Base-by-base conservation (phyloP, 2,329 filamentous ascomycete genomes). In the Xylaria sp. region DNA sequence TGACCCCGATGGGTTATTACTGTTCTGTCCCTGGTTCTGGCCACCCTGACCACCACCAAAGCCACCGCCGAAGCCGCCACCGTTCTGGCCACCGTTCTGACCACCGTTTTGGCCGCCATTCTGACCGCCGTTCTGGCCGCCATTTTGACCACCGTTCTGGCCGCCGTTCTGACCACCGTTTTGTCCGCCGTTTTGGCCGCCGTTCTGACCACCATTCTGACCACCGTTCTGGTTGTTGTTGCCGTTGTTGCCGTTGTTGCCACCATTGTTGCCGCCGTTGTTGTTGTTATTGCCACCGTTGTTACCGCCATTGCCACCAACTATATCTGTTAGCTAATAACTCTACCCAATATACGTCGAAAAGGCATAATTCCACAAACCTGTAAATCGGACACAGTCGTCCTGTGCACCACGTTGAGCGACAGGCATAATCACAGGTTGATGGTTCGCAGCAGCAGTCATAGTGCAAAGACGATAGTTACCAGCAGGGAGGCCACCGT, bases 391-490 rank as follows among this genome's bases (percentile, higher is more conserved):
- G 52, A 81, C 77, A 72, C 87, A 89, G 72, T 89, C 87, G 68
- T 90, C 87, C 72, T 89, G 86, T 46, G 84, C 80, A 75, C 87
- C 87, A 74, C 87, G 84, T 76, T 89, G 87, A 57, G 87, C 87
- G 54, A 89, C 83, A 53, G 86, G 85, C 86, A 88, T 88, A 56
- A 87, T 71, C 9, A 88, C 85, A 58, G 85, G 85, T 77, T 89
- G 86, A 71, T 90, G 87, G 79, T 89, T 90, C 67, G 85, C 78
- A n/a, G 87, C 77, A 62, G 81, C 76, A 27, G 82, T 80, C 83
- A 90, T 87, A 69, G 83, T 85, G 80, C 87, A 90, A 63, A 87
- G 76, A 68, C 87, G 85, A 77, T 89, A 90, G 77, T 84, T 86
- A 35, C 87, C 86, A 3, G 80, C 78, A 3, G 85, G 85, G 2